Base-by-base conservation (phyloP, 345 rosid species). In the Psidium guajava region DNA sequence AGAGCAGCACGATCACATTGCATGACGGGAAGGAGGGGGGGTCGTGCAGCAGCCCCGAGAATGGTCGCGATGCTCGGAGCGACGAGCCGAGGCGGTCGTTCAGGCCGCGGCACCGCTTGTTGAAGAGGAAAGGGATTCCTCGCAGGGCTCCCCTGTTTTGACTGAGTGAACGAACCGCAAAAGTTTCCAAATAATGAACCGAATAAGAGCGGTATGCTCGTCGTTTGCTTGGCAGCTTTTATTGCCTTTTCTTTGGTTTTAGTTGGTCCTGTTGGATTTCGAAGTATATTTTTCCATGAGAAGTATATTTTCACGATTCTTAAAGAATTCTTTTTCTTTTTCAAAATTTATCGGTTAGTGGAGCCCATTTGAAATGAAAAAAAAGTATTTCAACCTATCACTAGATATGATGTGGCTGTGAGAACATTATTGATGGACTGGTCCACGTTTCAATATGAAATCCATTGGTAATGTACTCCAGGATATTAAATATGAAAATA, bases 61-160 rank as follows among this genome's bases (percentile, higher is more conserved):
- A 15, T 91, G 94, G 2, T 86, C 86, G 25, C 88, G 89, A 0
- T 92, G 92, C 85, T 89, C 87, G 18, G 92, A 92, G 3, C 93
- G 89, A 75, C 94, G 91, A 40, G 90, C 88, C 8, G 90, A 86
- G 44, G 58, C 57, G 80, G 56, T 83, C 90, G 74, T 83, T 95
- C 88, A 94, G 91, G 92, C 93, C 94, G 32, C 88, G 92, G 82
- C 83, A 59, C 87, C 91, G 87, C 84, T 32, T 88, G 80, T 87
- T 86, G 86, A 94, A 94, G 85, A 90, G 84, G 61, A 83, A 83
- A 83, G 84, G 84, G 49, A 55, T 55, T 40, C 84, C 84, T 27
- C 90, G 73, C 28, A 92, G 98, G 82, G 90, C 98, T 86, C 95
- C 92, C 77, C 50, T 88, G 56, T 57, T 54, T 81, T 91, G 82